Base-by-base conservation (phyloP, 108 stramenopile genomes). In the Skeletonema costatum region DNA sequence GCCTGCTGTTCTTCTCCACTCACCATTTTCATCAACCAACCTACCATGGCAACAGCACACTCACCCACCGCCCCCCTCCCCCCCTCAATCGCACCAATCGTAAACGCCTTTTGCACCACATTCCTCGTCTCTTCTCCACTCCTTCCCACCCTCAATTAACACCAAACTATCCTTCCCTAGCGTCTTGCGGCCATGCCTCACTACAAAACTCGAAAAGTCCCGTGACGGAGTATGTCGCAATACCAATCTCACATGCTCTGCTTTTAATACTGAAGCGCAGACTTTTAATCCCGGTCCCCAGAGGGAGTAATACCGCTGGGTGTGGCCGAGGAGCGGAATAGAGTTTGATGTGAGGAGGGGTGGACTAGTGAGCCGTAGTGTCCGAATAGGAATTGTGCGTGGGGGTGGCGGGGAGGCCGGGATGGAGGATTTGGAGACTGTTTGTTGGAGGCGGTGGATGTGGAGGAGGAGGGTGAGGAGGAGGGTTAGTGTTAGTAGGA, bases 151-250 rank as follows among this genome's bases (percentile, higher is more conserved):
- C 21, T 48, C 48, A 38, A 77, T 70, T 21, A 77, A 53, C 9
- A 77, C 70, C 5, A 77, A 17, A 56, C 76, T 77, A 30, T 77
- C 76, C 12, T 64, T 69, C 2, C 76, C 76, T 29, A 77, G 29
- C 19, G 76, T 70, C 53, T 65, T 70, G 7, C 58, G 29, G 12
- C 76, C 76, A 53, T 77, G 76, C 31, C 76, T 39, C 0, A 38
- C 41, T 9, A 77, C 64, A n/a, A 46, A 68, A 31, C 42, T 50
- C 7, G 60, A 59, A 48, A 68, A 68, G 48, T 77, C 76, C 1
- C 76, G 60, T 3, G 44, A 50, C 35, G 61, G 60, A n/a, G 50
- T 77, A 0, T 77, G 68, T 25, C 76, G 68, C 0, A 77, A 29
- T 1, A 77, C 36, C 11, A 62, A 44, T 31, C 76, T 48, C 5